Evolutionary conservation across 164 flowering plant species (phyloP).

Genomic region (Liquidambar formosana): DNA sequence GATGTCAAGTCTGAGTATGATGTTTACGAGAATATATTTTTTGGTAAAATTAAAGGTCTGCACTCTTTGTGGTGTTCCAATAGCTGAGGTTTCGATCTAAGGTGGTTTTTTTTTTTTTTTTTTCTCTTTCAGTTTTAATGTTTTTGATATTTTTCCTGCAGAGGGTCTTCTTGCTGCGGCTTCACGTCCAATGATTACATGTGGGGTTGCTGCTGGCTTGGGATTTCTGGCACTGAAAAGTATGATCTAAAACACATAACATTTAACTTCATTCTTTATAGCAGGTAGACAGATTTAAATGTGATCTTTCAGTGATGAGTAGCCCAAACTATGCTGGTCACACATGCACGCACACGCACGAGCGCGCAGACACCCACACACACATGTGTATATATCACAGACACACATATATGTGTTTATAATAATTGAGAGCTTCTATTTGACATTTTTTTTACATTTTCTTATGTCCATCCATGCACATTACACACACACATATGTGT

Average conservation of each 20-base stretch:
- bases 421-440: no score
- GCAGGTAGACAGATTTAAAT: no score
- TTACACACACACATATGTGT: no score
- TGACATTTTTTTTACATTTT: no score
- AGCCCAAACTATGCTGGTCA: no score
- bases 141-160: constrained; percentile 15
- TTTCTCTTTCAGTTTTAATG: background rate
- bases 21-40: constrained; percentile 53
- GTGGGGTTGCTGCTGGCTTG: constrained; percentile 52
- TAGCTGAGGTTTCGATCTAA: background rate
- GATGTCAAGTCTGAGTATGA: constrained; percentile 48
- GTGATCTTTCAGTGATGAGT: no score
- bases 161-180: constrained; percentile 55
- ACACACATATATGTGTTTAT: no score
- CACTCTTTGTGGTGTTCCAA: background rate
- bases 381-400: no score
- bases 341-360: no score
- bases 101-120: no score
- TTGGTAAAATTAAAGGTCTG: constrained; percentile 80
- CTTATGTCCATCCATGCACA: no score
- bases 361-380: no score
- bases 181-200: constrained; percentile 52
- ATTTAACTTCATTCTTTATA: background rate
- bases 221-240: constrained; percentile 61
- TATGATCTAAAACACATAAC: constrained; percentile 23